A percentile compares a stretch with the other conserved stretches of the same genome.
Evolutionary conservation across 441 rosid species (phyloP).

Genomic region (Bruguiera hainesii): DNA sequence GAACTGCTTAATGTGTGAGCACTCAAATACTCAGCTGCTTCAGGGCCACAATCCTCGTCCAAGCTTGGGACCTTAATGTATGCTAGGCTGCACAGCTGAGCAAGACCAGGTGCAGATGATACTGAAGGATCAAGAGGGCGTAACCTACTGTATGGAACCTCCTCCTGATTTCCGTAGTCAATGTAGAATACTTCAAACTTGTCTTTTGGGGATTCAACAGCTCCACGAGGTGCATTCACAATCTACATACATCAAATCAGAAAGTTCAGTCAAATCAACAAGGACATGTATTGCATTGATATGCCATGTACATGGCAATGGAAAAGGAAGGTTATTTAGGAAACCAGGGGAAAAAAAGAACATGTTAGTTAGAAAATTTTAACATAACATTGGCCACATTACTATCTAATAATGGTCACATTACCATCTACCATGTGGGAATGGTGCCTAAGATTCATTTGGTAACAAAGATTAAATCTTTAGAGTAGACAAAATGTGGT

Average conservation of each 20-base stretch:
- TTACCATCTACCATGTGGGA: too few species aligned
- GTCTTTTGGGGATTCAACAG: conserved; percentile 60
- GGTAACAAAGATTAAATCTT: conserved; percentile 1
- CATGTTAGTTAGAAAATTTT: too few species aligned
- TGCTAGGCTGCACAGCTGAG: conserved; percentile 93
- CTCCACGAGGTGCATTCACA: conserved; percentile 85
- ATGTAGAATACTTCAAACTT: conserved; percentile 92
- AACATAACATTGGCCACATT: too few species aligned
- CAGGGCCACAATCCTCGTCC: conserved; percentile 79
- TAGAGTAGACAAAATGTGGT: background rate
- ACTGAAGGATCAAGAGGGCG: conserved; percentile 78
- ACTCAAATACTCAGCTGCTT: conserved; percentile 79
- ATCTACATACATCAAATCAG: conserved; percentile 40
- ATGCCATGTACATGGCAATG: background rate
- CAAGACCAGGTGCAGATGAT: conserved; percentile 66
- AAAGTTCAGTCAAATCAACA: conserved; percentile 4
- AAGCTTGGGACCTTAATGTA: conserved; percentile 77
- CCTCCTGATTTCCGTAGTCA: conserved; percentile 95
- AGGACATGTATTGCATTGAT: background rate
- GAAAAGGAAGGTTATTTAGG: background rate
- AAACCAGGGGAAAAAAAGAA: too few species aligned
- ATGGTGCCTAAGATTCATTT: background rate
- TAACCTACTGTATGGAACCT: conserved; percentile 59
- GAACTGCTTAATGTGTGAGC: conserved; percentile 49
- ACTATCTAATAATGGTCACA: too few species aligned